Conservation (phyloP, 441 rosid genomes). For the Corymbia calophylla region DNA sequence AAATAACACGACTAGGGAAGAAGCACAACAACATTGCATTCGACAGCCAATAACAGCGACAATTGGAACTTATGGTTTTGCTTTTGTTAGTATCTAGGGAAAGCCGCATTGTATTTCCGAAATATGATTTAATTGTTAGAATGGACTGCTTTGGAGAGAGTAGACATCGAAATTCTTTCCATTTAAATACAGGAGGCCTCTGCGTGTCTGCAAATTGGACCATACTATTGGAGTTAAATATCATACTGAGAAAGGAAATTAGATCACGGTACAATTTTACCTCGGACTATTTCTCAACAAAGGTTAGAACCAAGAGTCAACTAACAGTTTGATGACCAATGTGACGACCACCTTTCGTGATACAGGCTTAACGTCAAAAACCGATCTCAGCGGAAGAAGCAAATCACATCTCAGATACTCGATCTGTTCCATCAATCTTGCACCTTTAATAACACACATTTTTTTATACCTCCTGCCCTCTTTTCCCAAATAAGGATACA, state of each 20-base stretch:
- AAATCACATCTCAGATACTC: too few species aligned
- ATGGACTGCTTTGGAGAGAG: neutral
- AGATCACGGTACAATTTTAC: neutral
- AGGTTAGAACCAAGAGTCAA: rapidly evolving
- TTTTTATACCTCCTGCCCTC: rapidly evolving
- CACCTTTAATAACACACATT: too few species aligned
- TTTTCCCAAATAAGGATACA: too few species aligned
- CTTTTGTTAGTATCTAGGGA: neutral
- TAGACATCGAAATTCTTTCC: neutral
- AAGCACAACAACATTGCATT: neutral
- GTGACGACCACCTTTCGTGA: too few species aligned
- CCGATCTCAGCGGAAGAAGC: too few species aligned
- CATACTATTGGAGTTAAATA: neutral
- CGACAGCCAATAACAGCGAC: neutral
- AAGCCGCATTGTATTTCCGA: neutral
- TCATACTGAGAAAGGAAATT: too few species aligned
- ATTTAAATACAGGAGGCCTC: neutral
- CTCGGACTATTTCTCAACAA: too few species aligned
- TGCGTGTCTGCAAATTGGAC: neutral
- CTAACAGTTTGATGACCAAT: rapidly evolving
- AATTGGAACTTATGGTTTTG: too few species aligned
- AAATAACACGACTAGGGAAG: too few species aligned
- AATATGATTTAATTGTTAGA: too few species aligned
- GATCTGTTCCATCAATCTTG: too few species aligned
- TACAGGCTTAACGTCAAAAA: too few species aligned